These are phyloP conservation scores for Cladosporium colombiae DNA, from an alignment of 2,329 filamentous ascomycete species.

Conservation along the genomic window DNA sequence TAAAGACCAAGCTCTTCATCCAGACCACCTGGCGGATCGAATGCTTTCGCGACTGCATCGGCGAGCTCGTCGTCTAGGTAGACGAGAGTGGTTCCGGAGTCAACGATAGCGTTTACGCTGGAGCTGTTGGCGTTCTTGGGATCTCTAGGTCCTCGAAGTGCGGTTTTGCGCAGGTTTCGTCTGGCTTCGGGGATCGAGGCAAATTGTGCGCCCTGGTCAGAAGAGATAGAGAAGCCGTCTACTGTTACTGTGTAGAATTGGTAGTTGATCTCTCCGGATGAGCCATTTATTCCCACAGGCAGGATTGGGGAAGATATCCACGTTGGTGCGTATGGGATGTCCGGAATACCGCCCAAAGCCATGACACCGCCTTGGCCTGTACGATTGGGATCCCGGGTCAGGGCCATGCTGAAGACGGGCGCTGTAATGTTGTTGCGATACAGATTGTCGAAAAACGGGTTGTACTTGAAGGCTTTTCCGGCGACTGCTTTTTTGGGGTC, in stretches of 20 bases:
- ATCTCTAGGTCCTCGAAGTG: conserved; percentile 15
- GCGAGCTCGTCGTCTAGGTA: conserved; percentile 44
- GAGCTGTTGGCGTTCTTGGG: conserved; percentile 34
- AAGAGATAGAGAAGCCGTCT: conserved; percentile 35
- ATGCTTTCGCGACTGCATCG: conserved; percentile 42
- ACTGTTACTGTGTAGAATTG: conserved; percentile 44
- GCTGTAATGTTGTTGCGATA: conserved; percentile 45
- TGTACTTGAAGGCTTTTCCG: conserved; percentile 41
- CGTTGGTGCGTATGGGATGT: conserved; percentile 40
- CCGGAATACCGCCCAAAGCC: conserved; percentile 53
- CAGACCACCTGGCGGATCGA: conserved; percentile 44
- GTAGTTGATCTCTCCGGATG: conserved; percentile 34
- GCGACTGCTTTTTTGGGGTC: conserved; percentile 28
- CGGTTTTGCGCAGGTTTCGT: conserved; percentile 16
- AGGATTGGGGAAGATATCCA: conserved; percentile 42
- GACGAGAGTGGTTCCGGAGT: conserved; percentile 47
- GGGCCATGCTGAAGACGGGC: conserved; percentile 52
- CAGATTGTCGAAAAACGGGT: conserved; percentile 55
- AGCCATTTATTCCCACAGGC: conserved; percentile 29
- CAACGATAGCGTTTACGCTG: conserved; percentile 45
- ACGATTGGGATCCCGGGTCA: conserved; percentile 37
- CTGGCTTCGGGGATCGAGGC: conserved; percentile 26
- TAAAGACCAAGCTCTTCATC: background rate
- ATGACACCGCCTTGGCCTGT: conserved; percentile 45
- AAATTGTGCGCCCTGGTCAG: conserved; percentile 28